Evolutionary conservation across 495 filamentous ascomycete species (phyloP).

Genomic region (Annulohypoxylon maeteangense): DNA sequence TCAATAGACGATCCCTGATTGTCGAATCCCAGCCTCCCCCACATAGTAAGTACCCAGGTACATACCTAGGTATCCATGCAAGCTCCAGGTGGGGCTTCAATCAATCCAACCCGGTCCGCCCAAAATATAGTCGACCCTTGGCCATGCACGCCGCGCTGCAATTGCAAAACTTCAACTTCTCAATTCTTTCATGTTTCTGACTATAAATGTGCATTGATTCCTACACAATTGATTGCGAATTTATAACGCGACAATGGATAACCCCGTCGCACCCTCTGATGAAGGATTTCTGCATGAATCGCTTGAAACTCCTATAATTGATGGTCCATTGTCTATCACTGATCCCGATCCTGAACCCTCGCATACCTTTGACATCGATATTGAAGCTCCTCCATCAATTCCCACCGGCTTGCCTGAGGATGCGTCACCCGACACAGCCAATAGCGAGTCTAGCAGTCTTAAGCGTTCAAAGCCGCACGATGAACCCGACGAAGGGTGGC

Average conservation of each 20-base stretch:
- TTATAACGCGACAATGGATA: conserved; percentile 29
- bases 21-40: conserved; percentile 28
- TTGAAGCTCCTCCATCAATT: conserved; percentile 26
- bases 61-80: neutral
- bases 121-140: conserved; percentile 13
- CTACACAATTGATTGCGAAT: neutral
- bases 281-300: conserved; percentile 23
- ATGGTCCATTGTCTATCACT: conserved; percentile 14
- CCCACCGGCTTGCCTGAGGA: conserved; percentile 21
- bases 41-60: conserved; percentile 15
- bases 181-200: conserved; percentile 1
- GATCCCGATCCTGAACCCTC: conserved; percentile 9
- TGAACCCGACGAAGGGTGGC: conserved; percentile 59
- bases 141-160: neutral
- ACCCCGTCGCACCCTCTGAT: conserved; percentile 13
- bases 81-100: conserved; percentile 28
- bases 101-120: neutral
- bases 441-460: conserved; percentile 39
- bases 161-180: conserved; percentile 23
- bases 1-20: conserved; percentile 6
- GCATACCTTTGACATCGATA: conserved; percentile 18
- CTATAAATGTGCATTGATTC: neutral
- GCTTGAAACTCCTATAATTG: conserved; percentile 6
- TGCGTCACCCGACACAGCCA: conserved; percentile 22
- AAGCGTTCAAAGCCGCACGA: conserved; percentile 58